Percentiles rank a stretch among this genome's conserved stretches.
Evolutionary conservation across 345 rosid genomes (phyloP).

Genomic region (Euphorbia tirucalli): DNA sequence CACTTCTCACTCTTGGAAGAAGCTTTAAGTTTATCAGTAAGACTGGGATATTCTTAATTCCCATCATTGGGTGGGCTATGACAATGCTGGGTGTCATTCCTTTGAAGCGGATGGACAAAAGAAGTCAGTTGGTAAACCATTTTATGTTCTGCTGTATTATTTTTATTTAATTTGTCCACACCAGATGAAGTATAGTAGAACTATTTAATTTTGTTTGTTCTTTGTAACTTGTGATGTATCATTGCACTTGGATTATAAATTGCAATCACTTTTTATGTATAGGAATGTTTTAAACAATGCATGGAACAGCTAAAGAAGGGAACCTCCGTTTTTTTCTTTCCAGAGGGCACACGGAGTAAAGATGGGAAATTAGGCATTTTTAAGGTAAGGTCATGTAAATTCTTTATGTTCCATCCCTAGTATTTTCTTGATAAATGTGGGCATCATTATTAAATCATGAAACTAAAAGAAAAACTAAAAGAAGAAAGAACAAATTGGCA

Average conservation of each 20-base stretch:
- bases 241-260: constrained; percentile 11
- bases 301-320: constrained; percentile 77
- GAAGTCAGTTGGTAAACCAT: constrained; percentile 76
- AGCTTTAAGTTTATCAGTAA: constrained; percentile 92
- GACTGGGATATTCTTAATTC: constrained; percentile 70
- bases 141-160: not conserved
- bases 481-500: not conserved
- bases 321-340: constrained; percentile 80
- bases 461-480: not conserved
- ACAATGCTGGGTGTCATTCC: constrained; percentile 78
- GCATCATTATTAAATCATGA: not conserved
- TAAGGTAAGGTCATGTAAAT: constrained; percentile 54
- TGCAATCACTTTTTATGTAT: constrained; percentile 15
- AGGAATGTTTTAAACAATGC: constrained; percentile 94
- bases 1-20: constrained; percentile 78
- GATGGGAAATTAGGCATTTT: constrained; percentile 79
- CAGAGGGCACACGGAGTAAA: constrained; percentile 91
- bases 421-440: not conserved
- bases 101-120: constrained; percentile 81
- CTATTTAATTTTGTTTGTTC: not conserved
- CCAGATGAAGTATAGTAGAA: not conserved
- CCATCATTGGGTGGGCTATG: constrained; percentile 95
- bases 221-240: not conserved
- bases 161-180: constrained; percentile 5
- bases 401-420: not conserved